These are phyloP conservation scores for Salvia sclarea DNA, from an alignment of 305 asterid genomes.

Conservation along the genomic window DNA sequence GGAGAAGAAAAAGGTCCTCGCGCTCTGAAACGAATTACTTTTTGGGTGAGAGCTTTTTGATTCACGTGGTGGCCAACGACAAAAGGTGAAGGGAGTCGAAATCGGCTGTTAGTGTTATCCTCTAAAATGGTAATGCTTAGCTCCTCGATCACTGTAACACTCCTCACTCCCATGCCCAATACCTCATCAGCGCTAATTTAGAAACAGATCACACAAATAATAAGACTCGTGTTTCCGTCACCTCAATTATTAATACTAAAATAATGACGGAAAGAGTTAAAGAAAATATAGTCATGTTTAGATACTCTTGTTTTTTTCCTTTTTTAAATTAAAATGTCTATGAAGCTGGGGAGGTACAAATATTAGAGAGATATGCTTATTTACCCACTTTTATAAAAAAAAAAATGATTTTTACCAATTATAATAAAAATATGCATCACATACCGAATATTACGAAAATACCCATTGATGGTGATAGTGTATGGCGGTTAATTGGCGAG, in stretches of 20 bases:
- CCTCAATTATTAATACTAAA: neutral
- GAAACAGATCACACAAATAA: neutral
- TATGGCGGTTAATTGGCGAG: too few relatives aligned
- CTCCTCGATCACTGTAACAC: neutral
- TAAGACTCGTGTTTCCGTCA: neutral
- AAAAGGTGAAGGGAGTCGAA: conserved; percentile 9
- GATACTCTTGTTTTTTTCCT: neutral
- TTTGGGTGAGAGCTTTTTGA: conserved; percentile 15
- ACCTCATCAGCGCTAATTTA: neutral
- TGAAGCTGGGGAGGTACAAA: too few relatives aligned
- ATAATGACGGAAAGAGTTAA: too few relatives aligned
- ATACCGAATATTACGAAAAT: too few relatives aligned
- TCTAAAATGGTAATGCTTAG: neutral
- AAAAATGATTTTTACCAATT: too few relatives aligned
- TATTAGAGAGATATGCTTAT: too few relatives aligned
- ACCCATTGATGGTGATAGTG: too few relatives aligned
- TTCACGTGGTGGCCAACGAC: conserved; percentile 41
- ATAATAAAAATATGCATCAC: too few relatives aligned
- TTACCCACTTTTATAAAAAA: too few relatives aligned
- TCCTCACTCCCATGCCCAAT: neutral
- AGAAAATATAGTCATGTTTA: neutral
- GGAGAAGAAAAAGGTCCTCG: conserved; percentile 19
- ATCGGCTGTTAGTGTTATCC: neutral
- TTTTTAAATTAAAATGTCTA: too few relatives aligned
- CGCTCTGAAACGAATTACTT: conserved; percentile 36